Conservation (phyloP, 768 basidiomycete species). For the Kwoniella heveanensis region DNA sequence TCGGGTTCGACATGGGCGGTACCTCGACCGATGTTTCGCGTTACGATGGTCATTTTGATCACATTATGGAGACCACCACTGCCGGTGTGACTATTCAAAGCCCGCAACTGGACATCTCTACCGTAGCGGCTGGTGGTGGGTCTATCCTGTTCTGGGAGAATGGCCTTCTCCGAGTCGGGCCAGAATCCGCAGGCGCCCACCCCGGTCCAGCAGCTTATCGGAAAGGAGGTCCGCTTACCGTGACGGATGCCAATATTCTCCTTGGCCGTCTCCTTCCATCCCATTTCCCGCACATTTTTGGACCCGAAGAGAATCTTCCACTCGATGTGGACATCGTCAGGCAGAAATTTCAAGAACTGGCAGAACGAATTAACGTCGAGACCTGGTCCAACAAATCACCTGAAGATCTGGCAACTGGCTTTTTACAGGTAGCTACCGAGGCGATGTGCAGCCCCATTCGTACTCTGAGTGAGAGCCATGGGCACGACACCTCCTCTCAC, state of each 20-base stretch:
- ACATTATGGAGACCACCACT: slow-evolving; percentile 60
- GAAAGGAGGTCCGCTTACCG: slow-evolving; percentile 77
- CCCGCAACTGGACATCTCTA: slow-evolving; percentile 48
- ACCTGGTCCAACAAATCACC: slow-evolving; percentile 62
- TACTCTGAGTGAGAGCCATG: slow-evolving; percentile 83
- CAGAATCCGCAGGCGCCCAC: slow-evolving; percentile 90
- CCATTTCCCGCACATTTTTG: slow-evolving; percentile 84
- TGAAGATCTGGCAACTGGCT: slow-evolving; percentile 90
- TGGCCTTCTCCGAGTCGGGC: slow-evolving; percentile 90
- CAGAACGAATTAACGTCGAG: slow-evolving; percentile 69
- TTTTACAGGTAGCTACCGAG: slow-evolving; percentile 94
- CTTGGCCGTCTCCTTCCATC: slow-evolving; percentile 64
- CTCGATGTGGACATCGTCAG: slow-evolving; percentile 73
- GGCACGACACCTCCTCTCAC: slow-evolving; percentile 78
- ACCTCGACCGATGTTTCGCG: slow-evolving; percentile 95
- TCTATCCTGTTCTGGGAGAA: slow-evolving; percentile 85
- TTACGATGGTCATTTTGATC: slow-evolving; percentile 87
- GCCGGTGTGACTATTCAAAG: slow-evolving; percentile 45
- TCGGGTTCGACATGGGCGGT: slow-evolving; percentile 69
- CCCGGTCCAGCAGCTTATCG: slow-evolving; percentile 73
- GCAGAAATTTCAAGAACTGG: slow-evolving; percentile 68
- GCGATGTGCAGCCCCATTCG: slow-evolving; percentile 93
- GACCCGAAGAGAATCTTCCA: slow-evolving; percentile 79
- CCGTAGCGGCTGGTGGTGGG: slow-evolving; percentile 75
- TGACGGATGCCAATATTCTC: slow-evolving; percentile 49